Conservation (phyloP, 2,329 filamentous ascomycete species). For the Hansfordia pulvinata region DNA sequence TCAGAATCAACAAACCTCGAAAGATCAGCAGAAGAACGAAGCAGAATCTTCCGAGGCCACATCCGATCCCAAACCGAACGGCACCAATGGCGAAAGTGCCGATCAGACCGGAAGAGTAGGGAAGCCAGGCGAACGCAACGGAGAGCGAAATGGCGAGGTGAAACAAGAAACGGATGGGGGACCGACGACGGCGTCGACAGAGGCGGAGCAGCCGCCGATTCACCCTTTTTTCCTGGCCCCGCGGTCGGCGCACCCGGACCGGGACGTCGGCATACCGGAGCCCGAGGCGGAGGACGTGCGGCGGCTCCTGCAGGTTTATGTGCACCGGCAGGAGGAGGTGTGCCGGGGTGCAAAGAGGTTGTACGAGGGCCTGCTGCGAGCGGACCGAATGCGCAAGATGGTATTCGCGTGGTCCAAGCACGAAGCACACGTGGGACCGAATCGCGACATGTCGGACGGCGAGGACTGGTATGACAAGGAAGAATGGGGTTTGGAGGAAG, state of each 20-base stretch:
- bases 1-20: conserved; percentile 2
- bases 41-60: not conserved
- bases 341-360: conserved; percentile 56
- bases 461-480: conserved; percentile 84
- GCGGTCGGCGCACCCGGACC: conserved; percentile 45
- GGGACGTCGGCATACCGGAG: conserved; percentile 58
- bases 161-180: conserved; percentile 10
- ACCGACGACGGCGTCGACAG: conserved; percentile 23
- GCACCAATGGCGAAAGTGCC: no score
- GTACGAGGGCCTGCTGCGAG: conserved; percentile 57
- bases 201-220: conserved; percentile 38
- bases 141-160: conserved; percentile 3
- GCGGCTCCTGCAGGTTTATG: conserved; percentile 58
- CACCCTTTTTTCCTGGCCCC: conserved; percentile 66
- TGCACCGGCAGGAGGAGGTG: conserved; percentile 79
- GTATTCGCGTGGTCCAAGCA: conserved; percentile 68
- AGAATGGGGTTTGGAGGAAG: conserved; percentile 62
- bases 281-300: conserved; percentile 68
- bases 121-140: no score
- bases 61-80: not conserved
- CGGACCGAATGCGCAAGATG: conserved; percentile 56
- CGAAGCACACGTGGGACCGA: conserved; percentile 54
- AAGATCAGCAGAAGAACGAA: not conserved
- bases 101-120: not conserved
- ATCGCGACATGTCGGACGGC: conserved; percentile 69